phyloP scores from a whole-genome alignment of 2,329 filamentous ascomycete species.

The Penicillium sp. region DNA sequence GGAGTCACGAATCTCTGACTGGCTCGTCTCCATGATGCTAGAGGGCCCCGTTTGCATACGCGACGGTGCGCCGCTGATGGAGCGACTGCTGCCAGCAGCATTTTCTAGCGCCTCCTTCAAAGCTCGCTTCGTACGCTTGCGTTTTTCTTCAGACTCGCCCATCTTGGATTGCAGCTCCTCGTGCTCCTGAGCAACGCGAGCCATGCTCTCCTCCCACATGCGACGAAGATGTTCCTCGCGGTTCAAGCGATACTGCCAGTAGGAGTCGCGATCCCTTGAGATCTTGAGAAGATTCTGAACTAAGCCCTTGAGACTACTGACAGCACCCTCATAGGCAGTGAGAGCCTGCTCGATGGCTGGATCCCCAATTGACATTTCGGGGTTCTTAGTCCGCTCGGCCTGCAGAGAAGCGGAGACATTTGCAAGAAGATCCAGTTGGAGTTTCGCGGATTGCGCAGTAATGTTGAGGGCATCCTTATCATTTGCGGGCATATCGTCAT shows the following conservation, averaged over 20 bases:
- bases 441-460: constrained; percentile 88
- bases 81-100: constrained; percentile 41
- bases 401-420: constrained; percentile 83
- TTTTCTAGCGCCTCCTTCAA: constrained; percentile 79
- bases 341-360: constrained; percentile 74
- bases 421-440: constrained; percentile 87
- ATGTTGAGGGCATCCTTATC: constrained; percentile 96
- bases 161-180: constrained; percentile 86
- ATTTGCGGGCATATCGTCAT: constrained; percentile 64
- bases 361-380: constrained; percentile 72
- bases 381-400: constrained; percentile 67
- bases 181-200: constrained; percentile 90
- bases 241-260: constrained; percentile 94
- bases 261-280: constrained; percentile 87
- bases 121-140: constrained; percentile 83
- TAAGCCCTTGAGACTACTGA: constrained; percentile 80
- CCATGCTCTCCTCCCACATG: constrained; percentile 99
- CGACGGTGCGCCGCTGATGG: constrained; percentile 30
- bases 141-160: constrained; percentile 85
- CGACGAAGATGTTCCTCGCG: constrained; percentile 87
- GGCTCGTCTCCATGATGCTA: constrained; percentile 37
- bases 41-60: constrained; percentile 17
- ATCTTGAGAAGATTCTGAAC: constrained; percentile 88
- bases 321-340: constrained; percentile 82
- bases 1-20: constrained; percentile 25